Base-by-base conservation (phyloP, 1,284 basidiomycete genomes). In the Nidula niveotomentosa region DNA sequence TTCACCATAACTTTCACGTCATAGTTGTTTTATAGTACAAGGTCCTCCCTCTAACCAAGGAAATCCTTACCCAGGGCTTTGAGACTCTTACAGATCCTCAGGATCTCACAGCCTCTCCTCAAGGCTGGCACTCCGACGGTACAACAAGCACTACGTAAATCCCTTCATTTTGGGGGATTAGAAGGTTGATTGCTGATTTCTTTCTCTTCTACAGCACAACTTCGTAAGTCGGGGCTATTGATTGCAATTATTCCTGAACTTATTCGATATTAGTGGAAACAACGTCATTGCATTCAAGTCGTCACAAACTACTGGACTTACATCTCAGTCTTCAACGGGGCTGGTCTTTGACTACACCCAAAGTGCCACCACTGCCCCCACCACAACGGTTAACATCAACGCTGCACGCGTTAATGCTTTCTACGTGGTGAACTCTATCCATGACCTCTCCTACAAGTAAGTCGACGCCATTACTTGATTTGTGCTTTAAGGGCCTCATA, bases 371-470 rank as follows among this genome's bases (percentile, higher is more conserved):
- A 49, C 56, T 13, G 65, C 66, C 33, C 67, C 73, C 8, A 76
- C 61, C n/a, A 49, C 53, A 7, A 53, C 54, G 0, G 54, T 55
- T 3, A 75, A 84, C 68, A 56, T 79, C 5, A 65, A 77, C 47
- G 77, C 77, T 13, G 77, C 78, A 0, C 69, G 69, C 30, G 69
- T 71, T 12, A 81, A 82, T 58, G 73, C 75, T 1, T 83, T 81
- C 68, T 82, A 82, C 60, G 53, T 80, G 55, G 69, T 73, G 59
- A 81, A 81, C 62, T 60, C 67, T 5, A 64, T 80, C 6, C 78
- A 83, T 60, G 79, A 81, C 60, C 65, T 80, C 47, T 66, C 74
- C 9, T 81, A 80, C 64, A 54, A 58, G 46, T 67, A 66, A 52
- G 69, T 23, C 23, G 23, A 23, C 23, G 4, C 23, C 23, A 23